phyloP scores from a whole-genome alignment of 2,329 filamentous ascomycete genomes.

The Coniella vitis region DNA sequence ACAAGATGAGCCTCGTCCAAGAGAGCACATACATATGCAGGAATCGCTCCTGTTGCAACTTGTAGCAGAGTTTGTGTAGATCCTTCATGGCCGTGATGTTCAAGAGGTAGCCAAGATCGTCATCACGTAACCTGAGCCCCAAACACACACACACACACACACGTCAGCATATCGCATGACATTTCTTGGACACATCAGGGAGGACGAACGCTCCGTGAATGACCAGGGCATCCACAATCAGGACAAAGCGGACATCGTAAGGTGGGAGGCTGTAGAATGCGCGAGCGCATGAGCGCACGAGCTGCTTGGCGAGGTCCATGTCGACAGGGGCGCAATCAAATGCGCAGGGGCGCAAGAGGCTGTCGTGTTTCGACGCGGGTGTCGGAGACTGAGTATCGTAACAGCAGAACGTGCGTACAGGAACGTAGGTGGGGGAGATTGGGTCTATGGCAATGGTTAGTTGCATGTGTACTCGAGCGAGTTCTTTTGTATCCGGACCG shows the following conservation, averaged over 20 bases:
- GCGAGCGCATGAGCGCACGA: slow-evolving; percentile 79
- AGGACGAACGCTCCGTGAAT: slow-evolving; percentile 66
- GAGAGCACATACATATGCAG: slow-evolving; percentile 60
- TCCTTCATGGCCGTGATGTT: slow-evolving; percentile 80
- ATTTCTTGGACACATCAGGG: background rate
- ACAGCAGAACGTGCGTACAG: too few species aligned
- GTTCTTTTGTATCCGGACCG: too few species aligned
- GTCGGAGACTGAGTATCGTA: background rate
- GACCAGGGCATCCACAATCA: slow-evolving; percentile 80
- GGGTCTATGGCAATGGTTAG: too few species aligned
- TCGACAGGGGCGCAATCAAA: too few species aligned
- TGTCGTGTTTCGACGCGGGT: background rate
- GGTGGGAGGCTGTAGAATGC: slow-evolving; percentile 47
- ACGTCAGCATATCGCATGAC: slow-evolving; percentile 59
- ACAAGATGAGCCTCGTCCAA: too few species aligned
- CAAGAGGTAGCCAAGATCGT: slow-evolving; percentile 81
- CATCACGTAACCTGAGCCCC: slow-evolving; percentile 63
- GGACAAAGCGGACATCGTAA: slow-evolving; percentile 75
- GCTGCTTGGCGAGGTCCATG: slow-evolving; percentile 58
- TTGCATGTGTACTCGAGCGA: too few species aligned
- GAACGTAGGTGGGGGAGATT: too few species aligned
- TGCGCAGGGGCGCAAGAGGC: too few species aligned
- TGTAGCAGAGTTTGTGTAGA: slow-evolving; percentile 81
- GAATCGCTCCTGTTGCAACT: slow-evolving; percentile 79
- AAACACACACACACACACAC: slow-evolving; percentile 40